These are phyloP conservation scores for Paraleonurus japonicus DNA, from an alignment of 257 asterid genomes.

Conservation along the genomic window DNA sequence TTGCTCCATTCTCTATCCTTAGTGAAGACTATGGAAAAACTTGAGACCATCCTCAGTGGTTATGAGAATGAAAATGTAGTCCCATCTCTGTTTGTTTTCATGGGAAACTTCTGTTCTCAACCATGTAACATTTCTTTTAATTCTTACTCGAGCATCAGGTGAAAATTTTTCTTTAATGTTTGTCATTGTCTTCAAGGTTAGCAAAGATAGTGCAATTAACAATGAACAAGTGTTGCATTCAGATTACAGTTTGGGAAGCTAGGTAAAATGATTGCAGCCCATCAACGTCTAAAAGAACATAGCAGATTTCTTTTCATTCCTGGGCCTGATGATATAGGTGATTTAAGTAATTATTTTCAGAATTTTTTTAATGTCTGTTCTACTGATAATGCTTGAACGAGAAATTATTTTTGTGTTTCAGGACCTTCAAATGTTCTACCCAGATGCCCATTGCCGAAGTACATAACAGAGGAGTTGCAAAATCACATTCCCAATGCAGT, in stretches of 20 bases:
- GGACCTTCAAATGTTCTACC: constrained; percentile 94
- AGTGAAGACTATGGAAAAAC: constrained; percentile 84
- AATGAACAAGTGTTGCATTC: constrained; percentile 24
- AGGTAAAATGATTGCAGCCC: constrained; percentile 79
- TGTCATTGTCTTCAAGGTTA: constrained; percentile 25
- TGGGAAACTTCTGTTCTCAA: constrained; percentile 95
- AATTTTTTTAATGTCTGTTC: constrained; percentile 18
- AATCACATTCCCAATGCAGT: constrained; percentile 68
- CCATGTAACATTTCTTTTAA: constrained; percentile 89
- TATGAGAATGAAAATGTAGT: constrained; percentile 72
- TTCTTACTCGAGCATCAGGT: constrained; percentile 83
- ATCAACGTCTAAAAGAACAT: constrained; percentile 64
- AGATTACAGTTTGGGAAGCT: constrained; percentile 88
- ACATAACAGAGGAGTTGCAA: constrained; percentile 78
- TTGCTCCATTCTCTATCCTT: constrained; percentile 50
- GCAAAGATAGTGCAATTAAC: constrained; percentile 19
- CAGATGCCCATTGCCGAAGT: constrained; percentile 76
- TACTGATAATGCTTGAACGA: constrained; percentile 15
- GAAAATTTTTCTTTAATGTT: constrained; percentile 25
- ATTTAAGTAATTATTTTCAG: constrained; percentile 28
- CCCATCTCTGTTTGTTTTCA: constrained; percentile 91
- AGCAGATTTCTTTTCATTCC: constrained; percentile 91
- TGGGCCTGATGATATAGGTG: constrained; percentile 96
- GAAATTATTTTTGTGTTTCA: constrained; percentile 29
- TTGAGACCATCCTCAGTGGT: constrained; percentile 74